phyloP scores from a whole-genome alignment of 257 asterid species.

The Petunia axillaris region DNA sequence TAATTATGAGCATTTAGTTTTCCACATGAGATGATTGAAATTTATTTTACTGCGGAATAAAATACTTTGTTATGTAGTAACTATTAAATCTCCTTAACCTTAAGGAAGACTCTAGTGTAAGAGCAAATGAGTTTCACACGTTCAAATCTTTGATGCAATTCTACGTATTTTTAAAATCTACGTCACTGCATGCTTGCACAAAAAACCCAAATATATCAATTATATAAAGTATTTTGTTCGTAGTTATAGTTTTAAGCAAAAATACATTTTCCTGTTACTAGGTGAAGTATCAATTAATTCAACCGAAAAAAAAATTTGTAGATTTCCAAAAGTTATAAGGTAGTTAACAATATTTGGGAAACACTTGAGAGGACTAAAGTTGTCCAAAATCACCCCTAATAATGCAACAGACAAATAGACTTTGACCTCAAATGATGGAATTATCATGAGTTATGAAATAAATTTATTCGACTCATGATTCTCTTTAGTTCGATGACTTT shows the following conservation, averaged over 20 bases:
- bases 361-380: neutral
- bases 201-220: neutral
- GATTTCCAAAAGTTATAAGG: no score
- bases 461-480: neutral
- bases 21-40: neutral
- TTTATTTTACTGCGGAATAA: no score
- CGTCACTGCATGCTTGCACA: no score
- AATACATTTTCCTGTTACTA: neutral
- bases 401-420: neutral
- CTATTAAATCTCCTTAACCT: no score
- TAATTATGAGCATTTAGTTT: no score
- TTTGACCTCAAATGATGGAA: constrained; percentile 2
- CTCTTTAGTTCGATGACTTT: neutral
- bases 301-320: no score
- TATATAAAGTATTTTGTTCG: neutral
- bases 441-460: constrained; percentile 9
- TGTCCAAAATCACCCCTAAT: neutral
- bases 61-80: no score
- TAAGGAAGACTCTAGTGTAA: no score
- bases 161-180: no score
- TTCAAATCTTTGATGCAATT: no score
- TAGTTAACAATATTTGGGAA: neutral
- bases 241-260: neutral
- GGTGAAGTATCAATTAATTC: neutral
- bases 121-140: no score